Base-by-base conservation (phyloP, 2,329 filamentous ascomycete species). In the Elsinoe australis region DNA sequence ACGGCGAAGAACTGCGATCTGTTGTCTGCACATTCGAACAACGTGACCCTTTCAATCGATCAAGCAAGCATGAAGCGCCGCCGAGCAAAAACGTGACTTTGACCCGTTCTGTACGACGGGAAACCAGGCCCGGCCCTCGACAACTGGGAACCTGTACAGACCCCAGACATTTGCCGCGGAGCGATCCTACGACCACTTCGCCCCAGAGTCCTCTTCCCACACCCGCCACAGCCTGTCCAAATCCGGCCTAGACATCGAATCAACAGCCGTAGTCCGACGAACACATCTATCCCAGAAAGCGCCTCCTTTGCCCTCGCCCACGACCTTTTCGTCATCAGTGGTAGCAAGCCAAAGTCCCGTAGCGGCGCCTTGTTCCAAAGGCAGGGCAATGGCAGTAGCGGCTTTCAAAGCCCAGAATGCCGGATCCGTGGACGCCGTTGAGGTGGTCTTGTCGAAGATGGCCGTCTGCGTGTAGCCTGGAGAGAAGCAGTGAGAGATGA, bases 341-440 rank as follows among this genome's bases (percentile, higher is more conserved):
- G 52, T 51, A 14, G 42, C 39, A 29, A 56, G 50, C 34, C 49
- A 52, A 18, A 55, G 21, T 5, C 53, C 54, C 4, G 53, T 54
- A 3, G 52, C 50, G 4, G 53, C 50, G 4, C 54, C 52, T 26
- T 55, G 52, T 4, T 49, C 50, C 3, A 52, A 42, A 10, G 50
- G 46, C 12, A 50, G 42, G 22, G 39, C 44, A 18, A 54, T 17
- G 10, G 18, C 5, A 8, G 50, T 50, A 9, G 32, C 32, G 9
- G 45, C 36, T 19, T 48, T 51, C 14, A 54, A 38, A 17, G 49
- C 6, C 51, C 45, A 49, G 19, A 32, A 53, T 14, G 53, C 26
- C 19, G 46, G 22, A 50, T 51, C 41, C 21, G 26, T 12, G 33
- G 24, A 50, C 14, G 51, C 29, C 26, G 32, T 24, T 14, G 17